Evolutionary conservation across 768 basidiomycete species (phyloP), one percentile per base, ranked within the genome.

Genomic region (Cyclocybe cylindracea): DNA sequence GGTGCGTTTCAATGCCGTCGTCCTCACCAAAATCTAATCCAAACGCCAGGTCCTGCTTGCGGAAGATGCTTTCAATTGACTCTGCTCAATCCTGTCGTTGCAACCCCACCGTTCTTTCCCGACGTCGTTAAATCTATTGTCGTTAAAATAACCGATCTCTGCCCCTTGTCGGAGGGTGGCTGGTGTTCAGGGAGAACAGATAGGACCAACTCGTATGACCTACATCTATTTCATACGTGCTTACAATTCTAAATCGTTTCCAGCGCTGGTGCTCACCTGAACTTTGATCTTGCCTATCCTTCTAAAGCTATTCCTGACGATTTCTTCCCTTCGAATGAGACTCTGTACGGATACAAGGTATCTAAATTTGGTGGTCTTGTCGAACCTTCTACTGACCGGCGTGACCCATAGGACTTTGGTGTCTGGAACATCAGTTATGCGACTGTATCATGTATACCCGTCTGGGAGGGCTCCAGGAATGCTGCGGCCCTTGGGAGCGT

Each of bases 201-300:
- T 4, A 78, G 79, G 43, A 80, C 83, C 3, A 92, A 92, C 60
- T 65, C 77, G 88, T 89, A 64, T 59, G 86, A 41, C 44, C 35
- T 8, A 32, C 13, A 24, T 42, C 31, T 36, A 29, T 10, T 44
- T 42, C 29, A 31, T 24, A 24, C 5, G 24, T 24, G 24, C 24
- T 24, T 24, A 24, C 24, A 5, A 24, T 24, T 24, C 24, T 24
- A 24, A 24, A 24, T 24, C 24, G 5, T 5, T 24, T 24, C 24
- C 55, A 91, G 89, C 43, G 87, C 80, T 36, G 88, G 87, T 5
- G 73, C 75, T 44, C 82, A 78, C 58, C 74, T 93, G 51, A 92
- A 93, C 62, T 92, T 94, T 66, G 91, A 94, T 68, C 82, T 93
- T 46, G 84, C 87, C 38, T 91, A 76, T 66, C 91, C 90, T 2